A percentile compares a stretch with the other conserved stretches of the same genome.
These are phyloP conservation scores for Trichosporon sp. DNA, from an alignment of 1,284 basidiomycete genomes.

Conservation along the genomic window DNA sequence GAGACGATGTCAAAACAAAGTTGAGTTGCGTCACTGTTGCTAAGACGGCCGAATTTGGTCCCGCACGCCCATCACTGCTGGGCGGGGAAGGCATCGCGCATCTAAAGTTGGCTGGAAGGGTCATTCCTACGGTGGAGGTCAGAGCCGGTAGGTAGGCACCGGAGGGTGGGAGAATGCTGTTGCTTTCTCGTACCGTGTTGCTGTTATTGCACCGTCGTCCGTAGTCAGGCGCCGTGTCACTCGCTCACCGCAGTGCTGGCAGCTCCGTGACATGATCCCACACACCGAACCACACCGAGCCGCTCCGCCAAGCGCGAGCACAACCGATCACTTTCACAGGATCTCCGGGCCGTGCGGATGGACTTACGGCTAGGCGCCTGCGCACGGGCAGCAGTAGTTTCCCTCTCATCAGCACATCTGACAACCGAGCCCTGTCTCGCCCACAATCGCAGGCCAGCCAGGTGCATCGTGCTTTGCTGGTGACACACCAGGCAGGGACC, in stretches of 20 bases:
- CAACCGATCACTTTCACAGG: not conserved
- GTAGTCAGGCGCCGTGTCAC: not conserved
- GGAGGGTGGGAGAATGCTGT: too few species aligned
- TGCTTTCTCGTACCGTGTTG: not conserved
- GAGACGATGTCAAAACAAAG: not conserved
- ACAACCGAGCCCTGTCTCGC: not conserved
- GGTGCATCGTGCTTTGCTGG: too few species aligned
- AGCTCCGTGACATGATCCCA: not conserved
- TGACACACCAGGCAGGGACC: not conserved
- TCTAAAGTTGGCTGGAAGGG: not conserved
- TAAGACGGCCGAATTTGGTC: not conserved
- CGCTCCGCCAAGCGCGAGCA: not conserved
- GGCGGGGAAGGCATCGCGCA: not conserved
- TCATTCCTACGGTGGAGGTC: not conserved
- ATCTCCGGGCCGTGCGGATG: not conserved
- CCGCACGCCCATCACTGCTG: not conserved
- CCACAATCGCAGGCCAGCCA: not conserved
- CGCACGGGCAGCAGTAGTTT: not conserved
- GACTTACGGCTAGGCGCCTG: not conserved
- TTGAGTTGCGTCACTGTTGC: constrained; percentile 3
- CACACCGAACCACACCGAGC: not conserved
- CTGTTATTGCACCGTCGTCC: not conserved
- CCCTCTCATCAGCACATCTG: not conserved
- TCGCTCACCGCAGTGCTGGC: not conserved
- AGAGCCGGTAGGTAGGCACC: not conserved